Evolutionary conservation across 2,329 filamentous ascomycete species (phyloP), one percentile per base, ranked within the genome.

Genomic region (Aspergillus clavatus): DNA sequence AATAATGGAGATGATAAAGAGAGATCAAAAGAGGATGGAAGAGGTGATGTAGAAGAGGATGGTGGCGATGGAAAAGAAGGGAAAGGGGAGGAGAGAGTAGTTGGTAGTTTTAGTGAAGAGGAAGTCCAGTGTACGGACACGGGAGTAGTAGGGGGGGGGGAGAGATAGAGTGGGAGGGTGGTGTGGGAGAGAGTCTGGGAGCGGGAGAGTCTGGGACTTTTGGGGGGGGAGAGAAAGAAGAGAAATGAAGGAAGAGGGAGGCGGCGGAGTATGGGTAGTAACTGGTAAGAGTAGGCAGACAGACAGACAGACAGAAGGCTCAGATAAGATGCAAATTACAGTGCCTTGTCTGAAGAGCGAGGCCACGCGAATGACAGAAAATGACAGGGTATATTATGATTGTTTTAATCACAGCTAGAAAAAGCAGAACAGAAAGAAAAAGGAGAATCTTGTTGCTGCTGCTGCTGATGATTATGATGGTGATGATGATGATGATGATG

Each of bases 181-280:
- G 40, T 43, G 50, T 46, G 38, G 37, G 40, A 43, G 21, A 36
- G 42, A 40, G 42, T 39, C 47, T 45, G 48, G 35, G 33, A 41
- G 40, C 36, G 48, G 47, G 49, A 48, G 40, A 45, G 49, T 48
- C 45, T 52, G 38, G 42, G 42, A 37, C 42, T 46, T 45, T 40
- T 42, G 46, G 42, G 50, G 46, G 31, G 38, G 38, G 31, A 31
- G 39, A 46, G 12, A 18, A 36, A 42, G n/a, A n/a, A n/a, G n/a
- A n/a, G n/a, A n/a, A n/a, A n/a, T n/a, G 29, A 43, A 48, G 48
- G 42, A 47, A 47, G 51, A 46, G 45, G 51, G 42, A 48, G 47
- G 42, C 44, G 48, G 42, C 44, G 49, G 45, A 48, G 45, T 48
- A 46, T 36, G n/a, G n/a, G 42, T 40, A 42, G 28, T 27, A 26